A percentile compares a stretch with the other conserved stretches of the same genome.
Evolutionary conservation across 352 stramenopile species (phyloP).

Genomic region (Nothophytophthora sp.): DNA sequence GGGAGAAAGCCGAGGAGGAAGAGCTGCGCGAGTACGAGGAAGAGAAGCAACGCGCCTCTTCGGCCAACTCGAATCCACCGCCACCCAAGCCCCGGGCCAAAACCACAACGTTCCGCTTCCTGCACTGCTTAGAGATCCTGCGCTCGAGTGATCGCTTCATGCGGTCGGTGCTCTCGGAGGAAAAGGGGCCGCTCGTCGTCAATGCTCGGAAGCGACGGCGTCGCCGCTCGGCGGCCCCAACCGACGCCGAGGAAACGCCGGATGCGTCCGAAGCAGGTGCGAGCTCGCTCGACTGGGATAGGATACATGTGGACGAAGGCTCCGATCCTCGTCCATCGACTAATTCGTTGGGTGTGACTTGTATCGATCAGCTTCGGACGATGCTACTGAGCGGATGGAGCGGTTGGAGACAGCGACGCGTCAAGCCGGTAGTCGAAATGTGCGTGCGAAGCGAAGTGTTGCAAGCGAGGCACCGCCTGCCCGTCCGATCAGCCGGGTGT

Average conservation of each 20-base stretch:
- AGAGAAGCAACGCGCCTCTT: conserved; percentile 17
- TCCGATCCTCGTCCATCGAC: no score
- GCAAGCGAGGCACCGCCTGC: no score
- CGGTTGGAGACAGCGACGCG: background rate
- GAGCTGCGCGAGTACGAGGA: conserved; percentile 19
- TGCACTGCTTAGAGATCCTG: conserved; percentile 22
- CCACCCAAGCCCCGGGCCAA: conserved; percentile 22
- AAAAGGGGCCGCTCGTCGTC: conserved; percentile 11
- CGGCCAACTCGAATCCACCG: background rate
- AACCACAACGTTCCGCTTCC: conserved; percentile 24
- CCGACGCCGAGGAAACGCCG: conserved; percentile 2
- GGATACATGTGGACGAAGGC: no score
- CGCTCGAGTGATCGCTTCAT: conserved; percentile 31
- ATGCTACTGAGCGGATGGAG: background rate
- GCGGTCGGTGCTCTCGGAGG: conserved; percentile 26
- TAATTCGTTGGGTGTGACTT: no score
- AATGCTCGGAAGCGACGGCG: conserved; percentile 11
- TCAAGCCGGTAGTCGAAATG: background rate
- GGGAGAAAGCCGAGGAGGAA: conserved; percentile 18
- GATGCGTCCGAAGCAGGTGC: conserved; percentile 11
- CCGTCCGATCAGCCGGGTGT: no score
- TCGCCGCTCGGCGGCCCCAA: conserved; percentile 1
- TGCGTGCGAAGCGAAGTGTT: background rate
- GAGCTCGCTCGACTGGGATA: no score
- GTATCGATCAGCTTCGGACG: conserved; percentile 11